These are phyloP conservation scores for Teratosphaeria zuluensis DNA, from an alignment of 2,329 filamentous ascomycete genomes.

Conservation along the genomic window DNA sequence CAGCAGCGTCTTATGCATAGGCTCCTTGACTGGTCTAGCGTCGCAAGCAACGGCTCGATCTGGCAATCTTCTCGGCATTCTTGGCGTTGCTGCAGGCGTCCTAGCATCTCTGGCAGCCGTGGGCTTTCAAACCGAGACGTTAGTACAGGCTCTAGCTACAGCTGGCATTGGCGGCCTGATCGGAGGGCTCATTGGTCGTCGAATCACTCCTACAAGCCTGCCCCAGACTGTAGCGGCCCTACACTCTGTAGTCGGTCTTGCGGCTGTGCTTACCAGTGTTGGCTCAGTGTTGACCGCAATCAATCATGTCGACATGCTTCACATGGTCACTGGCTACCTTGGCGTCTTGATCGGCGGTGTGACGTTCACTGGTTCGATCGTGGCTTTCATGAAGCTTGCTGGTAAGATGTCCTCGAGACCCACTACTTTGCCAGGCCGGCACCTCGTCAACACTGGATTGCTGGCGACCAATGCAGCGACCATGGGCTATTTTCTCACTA, in stretches of 20 bases:
- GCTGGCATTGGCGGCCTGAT: conserved; percentile 61
- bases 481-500: conserved; percentile 72
- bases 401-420: conserved; percentile 74
- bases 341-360: conserved; percentile 75
- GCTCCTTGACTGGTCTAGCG: conserved; percentile 70
- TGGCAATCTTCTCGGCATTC: conserved; percentile 77
- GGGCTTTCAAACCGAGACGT: conserved; percentile 67
- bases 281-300: conserved; percentile 70
- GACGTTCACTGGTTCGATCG: conserved; percentile 83
- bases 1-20: conserved; percentile 75
- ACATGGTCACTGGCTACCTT: conserved; percentile 77
- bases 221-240: conserved; percentile 83
- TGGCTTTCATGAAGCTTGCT: conserved; percentile 79
- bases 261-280: conserved; percentile 79
- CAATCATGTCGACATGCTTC: conserved; percentile 59
- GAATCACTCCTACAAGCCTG: conserved; percentile 79
- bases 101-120: conserved; percentile 72
- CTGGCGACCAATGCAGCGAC: conserved; percentile 69
- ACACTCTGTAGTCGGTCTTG: conserved; percentile 82
- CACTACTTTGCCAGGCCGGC: conserved; percentile 60
- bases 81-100: conserved; percentile 75
- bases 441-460: conserved; percentile 64
- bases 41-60: conserved; percentile 74
- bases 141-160: conserved; percentile 70
- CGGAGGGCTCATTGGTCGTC: conserved; percentile 68